Evolutionary conservation across 441 rosid genomes (phyloP).

Genomic region (Erodium moschatum): DNA sequence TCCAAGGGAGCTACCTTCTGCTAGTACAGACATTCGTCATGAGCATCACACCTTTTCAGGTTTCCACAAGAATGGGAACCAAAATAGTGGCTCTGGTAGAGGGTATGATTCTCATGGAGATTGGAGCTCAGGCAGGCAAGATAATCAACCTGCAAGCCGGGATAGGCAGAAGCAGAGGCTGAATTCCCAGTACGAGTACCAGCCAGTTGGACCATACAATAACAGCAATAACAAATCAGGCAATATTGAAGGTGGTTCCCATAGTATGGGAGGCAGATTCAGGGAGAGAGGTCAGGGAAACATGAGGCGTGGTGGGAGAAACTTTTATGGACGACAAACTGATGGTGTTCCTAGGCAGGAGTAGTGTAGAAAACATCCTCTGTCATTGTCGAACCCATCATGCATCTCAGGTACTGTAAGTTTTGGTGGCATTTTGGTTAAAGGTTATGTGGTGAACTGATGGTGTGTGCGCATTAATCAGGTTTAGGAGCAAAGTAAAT

Average conservation of each 20-base stretch:
- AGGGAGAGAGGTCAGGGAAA: conserved; percentile 44
- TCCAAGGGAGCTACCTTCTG: conserved; percentile 25
- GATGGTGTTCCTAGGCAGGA: conserved; percentile 36
- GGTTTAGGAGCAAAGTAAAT: conserved; percentile 31
- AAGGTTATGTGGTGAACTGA: conserved; percentile 23
- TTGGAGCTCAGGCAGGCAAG: conserved; percentile 56
- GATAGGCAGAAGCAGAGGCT: conserved; percentile 46
- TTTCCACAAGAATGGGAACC: conserved; percentile 48
- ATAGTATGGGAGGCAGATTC: conserved; percentile 44
- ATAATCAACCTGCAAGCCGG: conserved; percentile 36
- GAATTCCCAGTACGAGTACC: conserved; percentile 59
- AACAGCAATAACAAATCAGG: conserved; percentile 30
- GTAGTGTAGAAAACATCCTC: conserved; percentile 14
- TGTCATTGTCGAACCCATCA: conserved; percentile 14
- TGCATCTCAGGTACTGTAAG: conserved; percentile 28
- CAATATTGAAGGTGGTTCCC: conserved; percentile 44
- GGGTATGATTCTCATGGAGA: conserved; percentile 61
- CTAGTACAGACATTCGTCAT: conserved; percentile 32
- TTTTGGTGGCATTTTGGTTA: conserved; percentile 24
- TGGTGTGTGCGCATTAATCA: conserved; percentile 28
- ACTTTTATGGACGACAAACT: conserved; percentile 39
- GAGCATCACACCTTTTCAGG: conserved; percentile 39
- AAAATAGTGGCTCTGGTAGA: conserved; percentile 42
- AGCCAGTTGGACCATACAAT: conserved; percentile 58
- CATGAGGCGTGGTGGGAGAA: conserved; percentile 41